phyloP scores from a whole-genome alignment of 2,329 filamentous ascomycete species.

The Hypoxylon sp. region DNA sequence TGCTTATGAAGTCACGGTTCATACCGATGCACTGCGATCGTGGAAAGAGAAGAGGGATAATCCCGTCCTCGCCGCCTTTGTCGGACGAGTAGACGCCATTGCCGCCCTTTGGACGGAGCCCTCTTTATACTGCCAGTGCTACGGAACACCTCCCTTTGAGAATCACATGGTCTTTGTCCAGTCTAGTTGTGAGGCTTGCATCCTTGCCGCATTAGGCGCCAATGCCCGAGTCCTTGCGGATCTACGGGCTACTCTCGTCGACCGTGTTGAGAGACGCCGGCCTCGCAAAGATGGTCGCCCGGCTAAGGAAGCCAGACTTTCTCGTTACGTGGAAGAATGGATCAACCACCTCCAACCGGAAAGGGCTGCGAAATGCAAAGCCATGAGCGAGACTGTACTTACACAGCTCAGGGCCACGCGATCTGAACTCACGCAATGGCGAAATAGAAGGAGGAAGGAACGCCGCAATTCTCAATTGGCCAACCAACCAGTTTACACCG shows the following conservation, averaged over 20 bases:
- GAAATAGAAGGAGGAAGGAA: constrained; percentile 33
- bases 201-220: constrained; percentile 65
- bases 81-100: constrained; percentile 55
- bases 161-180: constrained; percentile 51
- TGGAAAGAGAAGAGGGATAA: constrained; percentile 44
- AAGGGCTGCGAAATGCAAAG: constrained; percentile 44
- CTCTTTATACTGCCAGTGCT: constrained; percentile 56
- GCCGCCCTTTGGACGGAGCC: constrained; percentile 59
- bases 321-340: constrained; percentile 62
- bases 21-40: constrained; percentile 49
- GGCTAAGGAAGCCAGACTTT: constrained; percentile 55
- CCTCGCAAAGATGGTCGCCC: constrained; percentile 3
- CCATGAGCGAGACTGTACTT: constrained; percentile 44
- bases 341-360: constrained; percentile 55
- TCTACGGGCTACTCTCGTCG: constrained; percentile 61
- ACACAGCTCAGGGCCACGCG: constrained; percentile 42
- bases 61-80: constrained; percentile 50
- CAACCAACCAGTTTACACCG: constrained; percentile 41
- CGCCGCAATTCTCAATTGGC: background rate
- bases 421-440: constrained; percentile 44
- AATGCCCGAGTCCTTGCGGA: constrained; percentile 60
- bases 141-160: constrained; percentile 53
- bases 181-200: constrained; percentile 67
- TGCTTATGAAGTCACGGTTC: constrained; percentile 59
- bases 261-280: constrained; percentile 54